Evolutionary conservation across 345 rosid genomes (phyloP).

Genomic region (Clausena lansium): DNA sequence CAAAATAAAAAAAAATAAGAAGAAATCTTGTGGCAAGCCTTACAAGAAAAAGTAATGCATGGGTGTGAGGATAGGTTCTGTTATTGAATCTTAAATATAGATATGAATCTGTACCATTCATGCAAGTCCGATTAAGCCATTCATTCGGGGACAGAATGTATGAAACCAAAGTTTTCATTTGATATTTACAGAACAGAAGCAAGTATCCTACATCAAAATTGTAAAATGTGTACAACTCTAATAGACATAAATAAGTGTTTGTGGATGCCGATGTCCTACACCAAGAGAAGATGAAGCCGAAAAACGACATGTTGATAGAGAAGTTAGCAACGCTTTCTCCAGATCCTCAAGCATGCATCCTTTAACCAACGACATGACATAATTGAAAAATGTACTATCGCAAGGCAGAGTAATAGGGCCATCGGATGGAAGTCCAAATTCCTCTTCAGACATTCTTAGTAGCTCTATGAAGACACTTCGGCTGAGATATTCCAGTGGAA

Average conservation of each 20-base stretch:
- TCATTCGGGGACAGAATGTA: not conserved
- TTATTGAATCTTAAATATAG: too few species aligned
- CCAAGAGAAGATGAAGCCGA: not conserved
- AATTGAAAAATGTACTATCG: conserved; percentile 23
- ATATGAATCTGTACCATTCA: not conserved
- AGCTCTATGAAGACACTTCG: conserved; percentile 4
- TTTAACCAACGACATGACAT: conserved; percentile 17
- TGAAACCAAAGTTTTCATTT: not conserved
- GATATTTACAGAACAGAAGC: not conserved
- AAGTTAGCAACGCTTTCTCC: conserved; percentile 26
- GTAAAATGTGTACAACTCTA: not conserved
- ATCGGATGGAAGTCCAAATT: conserved; percentile 4
- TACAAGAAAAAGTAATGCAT: not conserved
- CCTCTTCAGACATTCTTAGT: conserved; percentile 17
- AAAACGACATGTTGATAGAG: not conserved
- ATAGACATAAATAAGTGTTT: too few species aligned
- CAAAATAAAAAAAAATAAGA: not conserved
- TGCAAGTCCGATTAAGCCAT: not conserved
- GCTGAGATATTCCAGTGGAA: conserved; percentile 25
- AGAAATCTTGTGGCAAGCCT: not conserved
- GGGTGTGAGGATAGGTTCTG: not conserved
- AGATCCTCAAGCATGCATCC: conserved; percentile 22
- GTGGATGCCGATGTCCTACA: too few species aligned
- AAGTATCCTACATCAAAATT: not conserved
- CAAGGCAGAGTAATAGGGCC: conserved; percentile 25